Conservation (phyloP, 805 yeast species). For the Metschnikowia sp. region DNA sequence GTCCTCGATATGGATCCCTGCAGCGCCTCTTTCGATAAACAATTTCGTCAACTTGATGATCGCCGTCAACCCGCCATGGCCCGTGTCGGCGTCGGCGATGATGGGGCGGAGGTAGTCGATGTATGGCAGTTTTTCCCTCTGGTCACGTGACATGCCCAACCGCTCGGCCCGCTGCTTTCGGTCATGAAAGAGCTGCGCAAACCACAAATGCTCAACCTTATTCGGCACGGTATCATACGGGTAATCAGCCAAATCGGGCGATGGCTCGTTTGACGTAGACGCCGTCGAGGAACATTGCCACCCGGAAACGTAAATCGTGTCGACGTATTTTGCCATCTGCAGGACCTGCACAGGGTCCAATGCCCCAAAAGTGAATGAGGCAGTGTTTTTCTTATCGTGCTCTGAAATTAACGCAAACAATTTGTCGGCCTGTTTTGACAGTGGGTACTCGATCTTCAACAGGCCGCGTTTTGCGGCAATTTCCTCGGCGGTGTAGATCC, state of each 20-base stretch:
- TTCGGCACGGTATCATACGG: constrained; percentile 99
- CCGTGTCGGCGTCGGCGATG: constrained; percentile 97
- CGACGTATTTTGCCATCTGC: constrained; percentile 95
- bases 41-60: constrained; percentile 91
- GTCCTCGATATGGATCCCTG: constrained; percentile 98
- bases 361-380: constrained; percentile 91
- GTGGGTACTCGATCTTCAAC: constrained; percentile 69
- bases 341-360: constrained; percentile 93
- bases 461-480: constrained; percentile 88
- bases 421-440: constrained; percentile 78
- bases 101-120: constrained; percentile 91
- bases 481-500: constrained; percentile 85
- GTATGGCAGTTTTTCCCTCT: constrained; percentile 68
- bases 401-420: constrained; percentile 65
- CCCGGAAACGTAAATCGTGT: constrained; percentile 90
- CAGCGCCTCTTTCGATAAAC: constrained; percentile 97
- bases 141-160: constrained; percentile 53
- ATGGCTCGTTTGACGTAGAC: constrained; percentile 94
- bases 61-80: constrained; percentile 98
- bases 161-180: constrained; percentile 91
- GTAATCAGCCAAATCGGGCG: constrained; percentile 97
- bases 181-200: constrained; percentile 96
- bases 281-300: constrained; percentile 99
- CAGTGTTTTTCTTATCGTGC: constrained; percentile 70
- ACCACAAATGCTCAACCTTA: constrained; percentile 95